These are phyloP conservation scores for Corylus americana DNA, from an alignment of 306 rosid genomes.

Conservation along the genomic window DNA sequence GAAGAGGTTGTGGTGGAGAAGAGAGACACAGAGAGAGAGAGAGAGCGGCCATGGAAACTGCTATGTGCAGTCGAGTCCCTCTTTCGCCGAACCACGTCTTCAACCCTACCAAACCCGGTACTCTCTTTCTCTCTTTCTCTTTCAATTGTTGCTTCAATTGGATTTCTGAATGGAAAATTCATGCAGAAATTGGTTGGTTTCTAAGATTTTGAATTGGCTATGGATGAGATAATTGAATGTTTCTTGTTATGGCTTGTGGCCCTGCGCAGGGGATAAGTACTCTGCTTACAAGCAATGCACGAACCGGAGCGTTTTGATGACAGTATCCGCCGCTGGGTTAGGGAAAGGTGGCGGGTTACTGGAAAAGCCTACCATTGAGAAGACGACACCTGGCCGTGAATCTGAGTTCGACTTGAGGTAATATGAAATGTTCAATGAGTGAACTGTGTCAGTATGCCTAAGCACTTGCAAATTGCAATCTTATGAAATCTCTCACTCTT, in stretches of 20 bases:
- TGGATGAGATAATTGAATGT: slow-evolving; percentile 8
- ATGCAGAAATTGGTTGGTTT: not conserved
- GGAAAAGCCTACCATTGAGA: slow-evolving; percentile 85
- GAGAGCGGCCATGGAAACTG: slow-evolving; percentile 59
- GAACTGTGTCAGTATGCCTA: no score
- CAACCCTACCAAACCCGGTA: slow-evolving; percentile 51
- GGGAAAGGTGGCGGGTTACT: slow-evolving; percentile 80
- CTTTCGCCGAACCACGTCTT: slow-evolving; percentile 64
- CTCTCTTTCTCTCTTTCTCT: slow-evolving; percentile 2
- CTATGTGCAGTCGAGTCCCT: slow-evolving; percentile 59
- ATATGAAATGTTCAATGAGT: no score
- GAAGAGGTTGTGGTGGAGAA: not conserved
- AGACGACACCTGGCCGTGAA: slow-evolving; percentile 74
- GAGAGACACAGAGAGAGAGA: not conserved
- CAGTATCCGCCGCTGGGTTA: slow-evolving; percentile 41
- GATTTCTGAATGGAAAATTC: not conserved
- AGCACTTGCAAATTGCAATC: no score
- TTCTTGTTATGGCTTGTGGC: slow-evolving; percentile 14
- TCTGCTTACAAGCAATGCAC: slow-evolving; percentile 41
- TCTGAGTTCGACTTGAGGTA: slow-evolving; percentile 78
- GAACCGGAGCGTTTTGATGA: slow-evolving; percentile 48
- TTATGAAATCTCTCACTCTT: no score
- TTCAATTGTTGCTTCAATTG: not conserved
- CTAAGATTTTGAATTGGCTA: not conserved
- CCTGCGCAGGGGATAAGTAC: slow-evolving; percentile 50